These are phyloP conservation scores for Cladophialophora chaetospira DNA, from an alignment of 2,329 filamentous ascomycete species.

Conservation along the genomic window DNA sequence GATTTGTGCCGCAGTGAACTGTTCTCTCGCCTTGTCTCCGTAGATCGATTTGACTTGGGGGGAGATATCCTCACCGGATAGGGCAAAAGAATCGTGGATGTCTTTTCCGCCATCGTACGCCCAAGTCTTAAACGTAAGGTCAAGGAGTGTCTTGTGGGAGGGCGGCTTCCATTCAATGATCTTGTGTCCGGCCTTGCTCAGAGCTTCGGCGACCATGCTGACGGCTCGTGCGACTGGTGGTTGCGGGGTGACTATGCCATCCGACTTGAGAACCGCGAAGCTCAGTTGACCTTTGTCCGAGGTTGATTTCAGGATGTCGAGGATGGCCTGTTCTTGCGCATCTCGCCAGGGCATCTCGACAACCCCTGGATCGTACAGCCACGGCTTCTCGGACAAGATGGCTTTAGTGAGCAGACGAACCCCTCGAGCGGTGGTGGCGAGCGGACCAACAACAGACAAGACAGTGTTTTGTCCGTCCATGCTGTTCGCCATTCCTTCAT, in stretches of 20 bases:
- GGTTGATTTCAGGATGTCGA: constrained; percentile 43
- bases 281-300: constrained; percentile 45
- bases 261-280: constrained; percentile 58
- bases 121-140: constrained; percentile 46
- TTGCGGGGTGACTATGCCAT: constrained; percentile 54
- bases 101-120: constrained; percentile 55
- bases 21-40: constrained; percentile 35
- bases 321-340: constrained; percentile 42
- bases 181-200: constrained; percentile 57
- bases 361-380: constrained; percentile 67
- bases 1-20: constrained; percentile 48
- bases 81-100: constrained; percentile 51
- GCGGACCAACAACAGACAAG: constrained; percentile 63
- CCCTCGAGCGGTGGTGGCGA: constrained; percentile 59
- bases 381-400: constrained; percentile 62
- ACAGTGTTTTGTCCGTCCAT: constrained; percentile 67
- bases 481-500: constrained; percentile 62
- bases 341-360: constrained; percentile 67
- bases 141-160: constrained; percentile 45
- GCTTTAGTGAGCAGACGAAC: constrained; percentile 59
- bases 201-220: constrained; percentile 51
- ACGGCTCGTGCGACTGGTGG: constrained; percentile 62
- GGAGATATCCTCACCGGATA: constrained; percentile 58
- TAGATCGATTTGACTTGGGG: constrained; percentile 45
- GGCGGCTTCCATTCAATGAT: constrained; percentile 63